Evolutionary conservation across 164 flowering plant genomes (phyloP), one percentile per base, ranked within the genome.

Genomic region (Pachysandra terminalis): DNA sequence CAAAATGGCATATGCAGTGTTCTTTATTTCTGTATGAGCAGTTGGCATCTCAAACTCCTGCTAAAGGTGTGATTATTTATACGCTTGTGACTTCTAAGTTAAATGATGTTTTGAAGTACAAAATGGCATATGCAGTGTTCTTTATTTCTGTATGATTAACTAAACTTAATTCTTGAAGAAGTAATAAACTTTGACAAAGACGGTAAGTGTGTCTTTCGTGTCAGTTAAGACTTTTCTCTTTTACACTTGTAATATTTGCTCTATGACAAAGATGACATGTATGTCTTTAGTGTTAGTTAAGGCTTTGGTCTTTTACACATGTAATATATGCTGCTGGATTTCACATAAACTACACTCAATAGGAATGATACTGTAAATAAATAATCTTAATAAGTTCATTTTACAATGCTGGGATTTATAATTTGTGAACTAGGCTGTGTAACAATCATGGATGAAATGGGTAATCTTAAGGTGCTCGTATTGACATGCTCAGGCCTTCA

Each of bases 31-130:
- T 5, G 10, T 40, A 40, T 40, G 45, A 10, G 40, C 81, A 79
- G 66, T 45, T 73, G 63, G 82, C 74, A 65, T 73, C 87, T 77
- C 87, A 77, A 55, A 77, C 78, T 71, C 63, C 78, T 67, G 69
- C 49, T 32, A 86, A 82, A 85, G 97, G 96, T 87, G 73, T 64
- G 69, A n/a, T 21, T 23, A 25, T 54, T 26, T 59, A 32, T 26
- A 68, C 66, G 48, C 49, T 37, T 61, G 8, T 14, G 22, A 9
- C 21, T 24, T 54, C 19, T 53, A 57, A 13, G 37, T 56, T 2
- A 25, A 23, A 25, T 63, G 24, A 17, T 21, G 53, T 56, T 27
- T 59, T 9, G 12, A n/a, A 51, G 26, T 48, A 21, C 64, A 12
- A 45, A 15, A 15, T 45, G 16, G 17, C 14, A 10, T 45, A 2